Evolutionary conservation across 2,329 filamentous ascomycete genomes (phyloP).

Genomic region (Elsinoe perseae): DNA sequence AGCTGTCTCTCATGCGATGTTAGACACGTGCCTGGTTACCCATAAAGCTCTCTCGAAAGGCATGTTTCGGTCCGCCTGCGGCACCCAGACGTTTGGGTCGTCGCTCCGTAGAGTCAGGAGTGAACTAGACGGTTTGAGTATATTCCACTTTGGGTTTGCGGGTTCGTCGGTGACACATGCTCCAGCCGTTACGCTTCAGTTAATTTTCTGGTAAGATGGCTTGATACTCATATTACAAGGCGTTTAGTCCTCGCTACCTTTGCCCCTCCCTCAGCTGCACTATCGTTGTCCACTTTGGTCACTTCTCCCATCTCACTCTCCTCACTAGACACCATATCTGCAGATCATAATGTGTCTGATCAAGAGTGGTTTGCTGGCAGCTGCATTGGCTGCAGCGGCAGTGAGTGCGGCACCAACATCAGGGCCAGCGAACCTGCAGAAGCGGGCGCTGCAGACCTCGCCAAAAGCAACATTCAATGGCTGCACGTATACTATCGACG

Average conservation of each 20-base stretch:
- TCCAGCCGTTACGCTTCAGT: neutral
- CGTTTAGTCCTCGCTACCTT: constrained; percentile 5
- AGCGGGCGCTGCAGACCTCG: neutral
- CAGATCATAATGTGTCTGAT: constrained; percentile 12
- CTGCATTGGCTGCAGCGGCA: neutral
- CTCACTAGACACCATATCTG: neutral
- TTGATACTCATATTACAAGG: constrained; percentile 13
- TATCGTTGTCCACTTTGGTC: neutral
- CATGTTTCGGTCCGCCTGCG: neutral
- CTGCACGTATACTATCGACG: constrained; percentile 14
- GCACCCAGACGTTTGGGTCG: neutral
- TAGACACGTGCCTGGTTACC: too few relatives aligned
- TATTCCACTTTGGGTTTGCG: constrained; percentile 3
- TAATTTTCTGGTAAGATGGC: constrained; percentile 3
- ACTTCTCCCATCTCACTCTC: neutral
- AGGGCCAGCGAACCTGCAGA: neutral
- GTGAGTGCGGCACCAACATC: neutral
- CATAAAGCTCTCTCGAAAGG: neutral
- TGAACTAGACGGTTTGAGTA: neutral
- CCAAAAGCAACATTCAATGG: constrained; percentile 11
- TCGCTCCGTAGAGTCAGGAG: constrained; percentile 2
- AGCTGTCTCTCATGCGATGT: too few relatives aligned
- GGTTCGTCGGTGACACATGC: neutral
- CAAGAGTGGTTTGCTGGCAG: constrained; percentile 11
- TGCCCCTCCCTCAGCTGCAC: neutral